phyloP scores from a whole-genome alignment of 495 filamentous ascomycete species.

The Penicillium taxi region DNA sequence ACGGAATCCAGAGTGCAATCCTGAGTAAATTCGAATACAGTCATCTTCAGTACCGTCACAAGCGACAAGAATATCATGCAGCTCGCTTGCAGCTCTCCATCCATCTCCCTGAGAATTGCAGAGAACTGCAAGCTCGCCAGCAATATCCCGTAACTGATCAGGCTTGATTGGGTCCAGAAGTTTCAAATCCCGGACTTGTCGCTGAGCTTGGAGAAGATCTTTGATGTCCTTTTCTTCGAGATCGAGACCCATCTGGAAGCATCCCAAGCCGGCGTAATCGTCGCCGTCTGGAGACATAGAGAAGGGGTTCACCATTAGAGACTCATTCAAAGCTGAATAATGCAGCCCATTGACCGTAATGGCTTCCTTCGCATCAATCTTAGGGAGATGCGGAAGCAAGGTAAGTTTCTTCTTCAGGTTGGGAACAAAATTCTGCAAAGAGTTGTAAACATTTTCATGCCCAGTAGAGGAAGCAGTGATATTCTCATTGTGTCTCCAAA shows the following conservation, averaged over 20 bases:
- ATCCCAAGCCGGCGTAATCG: conserved; percentile 1
- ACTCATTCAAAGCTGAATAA: background rate
- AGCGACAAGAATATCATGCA: conserved; percentile 2
- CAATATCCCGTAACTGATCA: background rate
- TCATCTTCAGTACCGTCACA: conserved; percentile 1
- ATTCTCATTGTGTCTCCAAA: conserved; percentile 2
- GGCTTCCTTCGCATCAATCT: background rate
- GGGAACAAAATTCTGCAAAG: background rate
- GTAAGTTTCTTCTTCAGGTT: conserved; percentile 1
- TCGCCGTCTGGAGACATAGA: conserved; percentile 1
- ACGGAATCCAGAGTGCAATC: conserved; percentile 5
- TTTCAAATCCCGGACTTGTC: conserved; percentile 2
- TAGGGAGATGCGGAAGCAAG: background rate
- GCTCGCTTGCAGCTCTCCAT: background rate
- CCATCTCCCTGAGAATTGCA: background rate
- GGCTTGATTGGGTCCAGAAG: conserved; percentile 2
- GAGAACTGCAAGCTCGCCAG: background rate
- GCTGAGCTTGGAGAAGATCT: conserved; percentile 2
- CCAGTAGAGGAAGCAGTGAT: background rate
- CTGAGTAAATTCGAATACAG: conserved; percentile 2
- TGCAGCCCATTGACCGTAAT: background rate
- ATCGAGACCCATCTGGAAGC: conserved; percentile 3
- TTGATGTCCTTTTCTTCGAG: background rate
- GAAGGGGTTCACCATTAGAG: conserved; percentile 3
- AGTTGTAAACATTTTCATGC: background rate